Evolutionary conservation across 345 rosid genomes (phyloP), one percentile per base, ranked within the genome.

Genomic region (Eucalyptus sp.): DNA sequence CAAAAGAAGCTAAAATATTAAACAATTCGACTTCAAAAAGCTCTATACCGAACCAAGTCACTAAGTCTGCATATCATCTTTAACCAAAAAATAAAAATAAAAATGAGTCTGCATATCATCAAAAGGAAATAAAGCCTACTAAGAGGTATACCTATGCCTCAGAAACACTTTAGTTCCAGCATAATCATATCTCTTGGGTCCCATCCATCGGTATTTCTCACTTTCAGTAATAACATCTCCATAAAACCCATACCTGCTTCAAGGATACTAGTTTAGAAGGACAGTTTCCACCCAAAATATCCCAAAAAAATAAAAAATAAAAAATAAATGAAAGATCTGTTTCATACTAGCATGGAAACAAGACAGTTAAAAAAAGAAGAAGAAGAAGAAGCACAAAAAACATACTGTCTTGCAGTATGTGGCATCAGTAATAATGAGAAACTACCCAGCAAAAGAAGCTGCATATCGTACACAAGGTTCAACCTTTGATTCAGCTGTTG

Each of bases 131-230:
- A 37, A 85, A 81, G 48, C 88, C 51, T 84, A 37, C 54, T 37
- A 49, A 41, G 44, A 87, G 56, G 60, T 86, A 22, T 93, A 97
- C 99, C 98, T 95, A 92, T 96, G 98, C 91, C 90, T 95, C 94
- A 97, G 86, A 92, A 96, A 96, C 87, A 96, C 96, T 93, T 97
- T 96, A 46, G 99, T 96, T 95, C 99, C 99, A 10, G 96, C 96
- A 91, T 95, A 96, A 92, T 97, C 99, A 91, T 96, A 97, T 81
- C 99, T 97, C 87, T 93, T 97, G 54, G 99, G 99, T 86, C 99
- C 99, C 99, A 97, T 96, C 99, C 99, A 97, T 58, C 99, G 97
- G 89, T 93, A 93, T 87, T 96, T 96, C 93, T 97, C 99, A 92
- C 99, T 97, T 91, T 96, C 99, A 48, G 96, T 91, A 56, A 97